Evolutionary conservation across 306 rosid genomes (phyloP).

Genomic region (Vachellia collinsii): DNA sequence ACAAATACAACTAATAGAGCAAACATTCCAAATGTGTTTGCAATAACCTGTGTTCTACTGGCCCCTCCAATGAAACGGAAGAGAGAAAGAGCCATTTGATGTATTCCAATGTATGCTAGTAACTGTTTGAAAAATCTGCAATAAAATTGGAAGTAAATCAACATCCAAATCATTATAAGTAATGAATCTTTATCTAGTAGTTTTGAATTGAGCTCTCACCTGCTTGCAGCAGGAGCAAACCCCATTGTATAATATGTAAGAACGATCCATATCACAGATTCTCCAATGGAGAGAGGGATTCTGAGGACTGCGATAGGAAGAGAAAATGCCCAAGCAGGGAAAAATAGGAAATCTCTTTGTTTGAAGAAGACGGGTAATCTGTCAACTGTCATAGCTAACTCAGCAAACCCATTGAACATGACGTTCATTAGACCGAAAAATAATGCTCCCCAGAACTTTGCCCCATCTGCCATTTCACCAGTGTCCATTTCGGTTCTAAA

Average conservation of each 20-base stretch:
- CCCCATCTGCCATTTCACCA: constrained; percentile 48
- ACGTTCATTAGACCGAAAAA: constrained; percentile 67
- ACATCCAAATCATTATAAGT: background rate
- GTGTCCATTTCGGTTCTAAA: constrained; percentile 62
- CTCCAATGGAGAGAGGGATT: constrained; percentile 60
- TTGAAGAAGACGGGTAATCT: constrained; percentile 63
- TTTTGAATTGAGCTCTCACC: constrained; percentile 40
- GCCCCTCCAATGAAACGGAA: constrained; percentile 56
- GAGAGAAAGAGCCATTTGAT: constrained; percentile 60
- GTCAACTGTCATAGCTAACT: constrained; percentile 55
- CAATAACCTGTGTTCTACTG: constrained; percentile 51
- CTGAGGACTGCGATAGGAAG: constrained; percentile 66
- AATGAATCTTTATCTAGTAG: background rate
- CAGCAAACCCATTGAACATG: constrained; percentile 77
- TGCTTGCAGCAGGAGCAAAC: constrained; percentile 68
- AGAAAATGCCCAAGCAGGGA: constrained; percentile 68
- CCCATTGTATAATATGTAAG: constrained; percentile 75
- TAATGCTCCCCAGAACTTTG: constrained; percentile 59
- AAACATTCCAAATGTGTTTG: constrained; percentile 53
- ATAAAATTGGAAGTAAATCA: background rate
- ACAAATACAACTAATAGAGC: constrained; percentile 49
- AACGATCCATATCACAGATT: constrained; percentile 57
- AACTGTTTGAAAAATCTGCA: constrained; percentile 54
- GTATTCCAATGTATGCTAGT: constrained; percentile 49
- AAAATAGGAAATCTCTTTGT: constrained; percentile 71